Evolutionary conservation across 2,329 filamentous ascomycete genomes (phyloP).

Genomic region (Trichothecium sympodiale): DNA sequence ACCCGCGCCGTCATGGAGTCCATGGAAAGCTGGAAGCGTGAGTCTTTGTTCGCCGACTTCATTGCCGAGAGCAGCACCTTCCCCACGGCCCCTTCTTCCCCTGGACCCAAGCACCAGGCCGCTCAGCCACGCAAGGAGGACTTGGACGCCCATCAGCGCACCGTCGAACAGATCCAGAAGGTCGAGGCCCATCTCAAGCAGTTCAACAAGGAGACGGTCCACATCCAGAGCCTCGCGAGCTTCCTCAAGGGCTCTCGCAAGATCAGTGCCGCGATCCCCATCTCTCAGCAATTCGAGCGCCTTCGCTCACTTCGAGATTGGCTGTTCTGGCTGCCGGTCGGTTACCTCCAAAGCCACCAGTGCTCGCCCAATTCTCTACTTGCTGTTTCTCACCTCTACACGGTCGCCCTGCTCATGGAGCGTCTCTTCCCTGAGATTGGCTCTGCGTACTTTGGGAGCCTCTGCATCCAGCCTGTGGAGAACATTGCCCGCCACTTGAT

Average conservation of each 20-base stretch:
- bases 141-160: conserved; percentile 54
- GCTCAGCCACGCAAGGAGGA: conserved; percentile 59
- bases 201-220: conserved; percentile 55
- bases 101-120: conserved; percentile 48
- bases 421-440: conserved; percentile 87
- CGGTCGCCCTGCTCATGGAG: conserved; percentile 76
- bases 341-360: conserved; percentile 66
- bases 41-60: conserved; percentile 76
- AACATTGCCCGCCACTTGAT: conserved; percentile 71
- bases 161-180: conserved; percentile 55
- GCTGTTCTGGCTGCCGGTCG: conserved; percentile 92
- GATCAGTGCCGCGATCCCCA: conserved; percentile 56
- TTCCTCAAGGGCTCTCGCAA: conserved; percentile 65
- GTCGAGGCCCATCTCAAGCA: conserved; percentile 59
- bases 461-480: conserved; percentile 72
- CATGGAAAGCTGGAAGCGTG: conserved; percentile 86
- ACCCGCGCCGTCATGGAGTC: conserved; percentile 82
- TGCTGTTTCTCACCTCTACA: conserved; percentile 85
- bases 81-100: conserved; percentile 53
- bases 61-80: conserved; percentile 71
- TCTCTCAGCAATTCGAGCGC: conserved; percentile 80
- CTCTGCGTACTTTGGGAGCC: conserved; percentile 73
- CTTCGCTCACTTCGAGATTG: conserved; percentile 81
- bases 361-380: conserved; percentile 69
- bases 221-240: conserved; percentile 57